Base-by-base conservation (phyloP, 2,329 filamentous ascomycete species). In the Exutisphaerella laricina region DNA sequence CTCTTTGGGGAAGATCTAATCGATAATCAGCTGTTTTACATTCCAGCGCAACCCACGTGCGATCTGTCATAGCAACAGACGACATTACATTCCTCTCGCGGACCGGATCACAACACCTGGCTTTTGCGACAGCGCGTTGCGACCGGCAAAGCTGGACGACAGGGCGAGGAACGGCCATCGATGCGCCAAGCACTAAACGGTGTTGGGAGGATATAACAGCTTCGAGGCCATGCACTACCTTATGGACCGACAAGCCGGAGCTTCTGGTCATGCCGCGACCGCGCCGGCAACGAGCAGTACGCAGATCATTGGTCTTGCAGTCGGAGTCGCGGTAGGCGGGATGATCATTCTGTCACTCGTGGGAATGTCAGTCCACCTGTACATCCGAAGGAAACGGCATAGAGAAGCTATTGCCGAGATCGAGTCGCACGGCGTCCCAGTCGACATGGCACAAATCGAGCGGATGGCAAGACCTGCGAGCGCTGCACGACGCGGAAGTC, bases 301-400 rank as follows among this genome's bases (percentile, higher is more conserved):
- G 4, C 33, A 35, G 13, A 21, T 35, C 33, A 49, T 61, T 6
- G 61, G 60, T 17, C 33, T 57, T 7, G 58, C 56, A 2, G 42
- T 61, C 10, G 60, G 60, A 5, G 47, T 47, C 6, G 46, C 52
- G 4, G 43, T 61, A 13, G 22, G 60, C 13, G 36, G 58, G 14
- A 51, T 55, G 1, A 39, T 44, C 21, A 30, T 38, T 18, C 53
- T 58, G 20, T 41, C 55, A 9, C 39, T 54, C 5, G 43, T 63
- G 7, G 38, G 47, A 5, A 43, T 51, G 18, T 41, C 49, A 34
- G 58, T 63, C 31, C 18, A 52, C 12, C 45, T 41, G 16, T 44
- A 46, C 18, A 48, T 49, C 17, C 56, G 56, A 23, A 45, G 53
- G 28, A 41, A 39, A 17, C 46, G 54, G 28, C 59, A 61, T 41